Evolutionary conservation across 2,329 filamentous ascomycete genomes (phyloP).

Genomic region (Botrytis fabae): DNA sequence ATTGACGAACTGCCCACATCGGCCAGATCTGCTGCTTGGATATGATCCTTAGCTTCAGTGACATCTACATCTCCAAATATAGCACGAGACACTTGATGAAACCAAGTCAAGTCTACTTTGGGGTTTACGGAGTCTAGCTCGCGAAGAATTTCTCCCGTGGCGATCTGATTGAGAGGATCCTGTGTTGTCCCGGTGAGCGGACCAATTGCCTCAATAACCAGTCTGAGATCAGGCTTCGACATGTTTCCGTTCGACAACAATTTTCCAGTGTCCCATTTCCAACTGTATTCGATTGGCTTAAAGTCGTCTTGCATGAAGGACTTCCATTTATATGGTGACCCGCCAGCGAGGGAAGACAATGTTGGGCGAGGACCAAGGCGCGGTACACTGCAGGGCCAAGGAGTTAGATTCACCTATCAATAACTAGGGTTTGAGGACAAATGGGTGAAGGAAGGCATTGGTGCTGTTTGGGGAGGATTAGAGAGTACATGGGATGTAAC

Average conservation of each 20-base stretch:
- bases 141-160: neutral
- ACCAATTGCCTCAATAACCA: neutral
- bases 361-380: neutral
- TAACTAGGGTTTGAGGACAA: neutral
- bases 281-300: conserved; percentile 2
- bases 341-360: neutral
- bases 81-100: neutral
- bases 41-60: neutral
- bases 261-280: conserved; percentile 9
- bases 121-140: neutral
- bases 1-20: neutral
- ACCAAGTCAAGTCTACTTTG: conserved; percentile 8
- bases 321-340: conserved; percentile 5
- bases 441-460: neutral
- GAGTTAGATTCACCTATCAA: neutral
- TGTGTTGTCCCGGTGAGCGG: neutral
- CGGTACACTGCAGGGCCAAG: neutral
- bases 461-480: neutral
- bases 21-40: neutral
- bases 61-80: neutral
- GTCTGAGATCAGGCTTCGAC: conserved; percentile 5
- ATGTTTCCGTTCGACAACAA: neutral
- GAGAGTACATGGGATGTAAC: neutral
- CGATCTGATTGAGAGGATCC: neutral
- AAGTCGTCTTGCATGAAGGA: conserved; percentile 8